Evolutionary conservation across 768 basidiomycete species (phyloP), one percentile per base, ranked within the genome.

Genomic region (Leccinum olivaceopallidum): DNA sequence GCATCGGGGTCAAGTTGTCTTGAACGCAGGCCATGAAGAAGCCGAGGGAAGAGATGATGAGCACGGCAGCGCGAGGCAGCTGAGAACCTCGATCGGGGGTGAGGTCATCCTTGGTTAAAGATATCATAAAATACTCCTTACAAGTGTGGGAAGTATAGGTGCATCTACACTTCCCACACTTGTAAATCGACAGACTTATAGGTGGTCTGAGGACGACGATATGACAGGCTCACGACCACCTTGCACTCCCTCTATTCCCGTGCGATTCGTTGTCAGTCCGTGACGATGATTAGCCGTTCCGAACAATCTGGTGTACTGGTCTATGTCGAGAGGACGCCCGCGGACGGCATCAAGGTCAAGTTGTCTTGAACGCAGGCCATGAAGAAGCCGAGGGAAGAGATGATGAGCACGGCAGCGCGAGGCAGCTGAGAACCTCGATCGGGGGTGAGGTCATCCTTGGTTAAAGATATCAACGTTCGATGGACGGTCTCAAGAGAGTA

Each of bases 11-110:
- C 84, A 48, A 99, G 86, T 7, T 88, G 71, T 9, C 88, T 92
- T 16, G 86, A 83, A 8, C 94, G 86, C 16, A 95, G 82, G 71
- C 96, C 95, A 73, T 98, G 96, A 59, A 98, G 79, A 98, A 99
- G 5, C 92, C 92, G 3, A 97, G 82, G 2, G 92, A 93, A 1
- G 93, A 91, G 55, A 92, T 75, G 68, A 98, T 91, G 58, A 99
- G 85, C 4, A 92, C 81, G 1, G 95, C 85, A 1, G 96, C 96
- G 56, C 96, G 84, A 54, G 92, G 90, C 50, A 98, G 81, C 69
- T 99, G 96, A 13, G 87, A 79, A 36, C 92, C 88, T 36, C 90
- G 85, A 65, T 90, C 83, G 0, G 95, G 94, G 0, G 90, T 94
- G 0, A 94, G 95, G 73, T 96, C 94, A 70, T 97, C 89, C 74